Evolutionary conservation across 305 asterid genomes (phyloP).

Genomic region (Withania somnifera): DNA sequence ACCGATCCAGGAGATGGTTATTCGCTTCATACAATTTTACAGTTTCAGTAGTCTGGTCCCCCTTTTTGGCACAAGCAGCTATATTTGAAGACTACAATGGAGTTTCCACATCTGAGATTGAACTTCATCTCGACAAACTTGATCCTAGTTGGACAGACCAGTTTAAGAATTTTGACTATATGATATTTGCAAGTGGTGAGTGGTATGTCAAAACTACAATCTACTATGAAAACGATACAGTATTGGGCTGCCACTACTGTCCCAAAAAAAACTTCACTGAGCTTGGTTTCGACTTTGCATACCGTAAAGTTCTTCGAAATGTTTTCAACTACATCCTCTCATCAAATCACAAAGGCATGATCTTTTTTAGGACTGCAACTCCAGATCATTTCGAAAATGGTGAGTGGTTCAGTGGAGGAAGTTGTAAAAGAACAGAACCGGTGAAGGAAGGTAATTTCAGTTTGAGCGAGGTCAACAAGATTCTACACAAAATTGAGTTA

Average conservation of each 20-base stretch:
- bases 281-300: slow-evolving; percentile 43
- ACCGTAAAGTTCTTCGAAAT: slow-evolving; percentile 33
- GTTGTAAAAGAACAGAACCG: slow-evolving; percentile 46
- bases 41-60: slow-evolving; percentile 66
- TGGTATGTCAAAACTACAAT: slow-evolving; percentile 61
- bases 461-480: slow-evolving; percentile 24
- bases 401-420: slow-evolving; percentile 67
- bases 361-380: slow-evolving; percentile 48
- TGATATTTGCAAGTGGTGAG: slow-evolving; percentile 57
- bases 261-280: slow-evolving; percentile 50
- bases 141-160: slow-evolving; percentile 54
- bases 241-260: slow-evolving; percentile 65
- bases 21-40: slow-evolving; percentile 61
- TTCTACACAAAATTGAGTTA: slow-evolving; percentile 30
- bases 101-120: slow-evolving; percentile 46
- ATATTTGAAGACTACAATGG: slow-evolving; percentile 48
- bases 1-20: slow-evolving; percentile 48
- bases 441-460: slow-evolving; percentile 47
- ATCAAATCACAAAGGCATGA: slow-evolving; percentile 48
- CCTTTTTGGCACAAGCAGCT: slow-evolving; percentile 61
- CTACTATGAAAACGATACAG: slow-evolving; percentile 40
- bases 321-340: slow-evolving; percentile 30
- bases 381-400: slow-evolving; percentile 67
- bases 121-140: slow-evolving; percentile 66
- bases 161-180: slow-evolving; percentile 36